These are phyloP conservation scores for Bocquillonia castaneifolia DNA, from an alignment of 441 rosid genomes.

Conservation along the genomic window DNA sequence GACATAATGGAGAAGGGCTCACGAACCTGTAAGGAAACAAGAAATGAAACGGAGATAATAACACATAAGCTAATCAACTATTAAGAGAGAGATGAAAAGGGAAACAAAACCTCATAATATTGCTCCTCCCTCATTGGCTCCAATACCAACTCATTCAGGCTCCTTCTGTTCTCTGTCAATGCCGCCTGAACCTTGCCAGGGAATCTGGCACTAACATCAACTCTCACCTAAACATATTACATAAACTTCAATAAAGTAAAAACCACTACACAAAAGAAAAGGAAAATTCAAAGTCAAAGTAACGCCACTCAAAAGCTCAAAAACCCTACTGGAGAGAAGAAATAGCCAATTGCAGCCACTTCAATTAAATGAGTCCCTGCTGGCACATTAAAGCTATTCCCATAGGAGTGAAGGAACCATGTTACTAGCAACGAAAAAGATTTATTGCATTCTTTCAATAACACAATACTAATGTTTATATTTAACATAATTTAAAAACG, in stretches of 20 bases:
- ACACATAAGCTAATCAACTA: neutral
- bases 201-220: constrained; percentile 95
- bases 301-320: neutral
- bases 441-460: neutral
- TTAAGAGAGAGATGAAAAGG: constrained; percentile 10
- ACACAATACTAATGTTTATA: neutral
- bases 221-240: constrained; percentile 60
- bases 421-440: neutral
- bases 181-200: constrained; percentile 95
- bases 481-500: neutral
- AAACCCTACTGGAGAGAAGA: constrained; percentile 85
- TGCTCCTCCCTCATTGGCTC: constrained; percentile 82
- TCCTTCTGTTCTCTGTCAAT: constrained; percentile 84
- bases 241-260: constrained; percentile 12
- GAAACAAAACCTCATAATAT: constrained; percentile 71
- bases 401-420: constrained; percentile 49
- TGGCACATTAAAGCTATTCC: constrained; percentile 63
- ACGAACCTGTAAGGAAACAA: constrained; percentile 52
- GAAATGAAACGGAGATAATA: constrained; percentile 20
- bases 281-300: constrained; percentile 7
- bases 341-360: constrained; percentile 78
- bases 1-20: constrained; percentile 89
- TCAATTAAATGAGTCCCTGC: constrained; percentile 98
- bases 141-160: constrained; percentile 75
- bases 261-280: constrained; percentile 6